A percentile compares a stretch with the other conserved stretches of the same genome.
phyloP scores from a whole-genome alignment of 1,284 basidiomycete species.

The Anthracocystis walkeri region DNA sequence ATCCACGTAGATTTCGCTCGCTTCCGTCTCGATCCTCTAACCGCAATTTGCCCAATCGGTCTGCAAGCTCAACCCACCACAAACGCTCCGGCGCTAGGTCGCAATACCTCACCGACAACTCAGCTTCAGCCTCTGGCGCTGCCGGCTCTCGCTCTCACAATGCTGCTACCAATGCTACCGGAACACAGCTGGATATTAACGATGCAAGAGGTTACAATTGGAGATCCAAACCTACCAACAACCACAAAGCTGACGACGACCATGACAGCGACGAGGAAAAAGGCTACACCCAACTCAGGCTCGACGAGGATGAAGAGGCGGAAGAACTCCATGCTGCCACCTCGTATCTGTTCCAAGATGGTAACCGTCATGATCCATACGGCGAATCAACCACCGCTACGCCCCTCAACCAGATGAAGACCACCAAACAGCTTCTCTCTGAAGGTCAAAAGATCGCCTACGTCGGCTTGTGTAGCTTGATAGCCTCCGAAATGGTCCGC shows the following conservation, averaged over 20 bases:
- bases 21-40: constrained; percentile 29
- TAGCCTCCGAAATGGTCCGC: constrained; percentile 59
- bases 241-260: constrained; percentile 28
- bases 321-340: constrained; percentile 66
- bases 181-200: constrained; percentile 63
- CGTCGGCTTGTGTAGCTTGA: constrained; percentile 66
- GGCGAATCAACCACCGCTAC: constrained; percentile 56
- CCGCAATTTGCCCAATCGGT: constrained; percentile 17
- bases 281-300: constrained; percentile 67
- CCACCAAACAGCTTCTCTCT: constrained; percentile 66
- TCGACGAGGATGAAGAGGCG: constrained; percentile 68
- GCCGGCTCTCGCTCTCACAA: constrained; percentile 15
- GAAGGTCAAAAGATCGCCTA: constrained; percentile 69
- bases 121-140: constrained; percentile 8
- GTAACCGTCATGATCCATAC: constrained; percentile 48
- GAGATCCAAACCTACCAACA: constrained; percentile 58
- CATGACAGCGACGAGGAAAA: constrained; percentile 51
- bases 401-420: constrained; percentile 67
- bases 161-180: constrained; percentile 58
- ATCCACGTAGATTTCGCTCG: constrained; percentile 41
- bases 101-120: constrained; percentile 25
- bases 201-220: constrained; percentile 68
- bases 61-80: constrained; percentile 24
- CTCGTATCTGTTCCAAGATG: constrained; percentile 66
- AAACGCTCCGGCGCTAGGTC: constrained; percentile 23